Conservation (phyloP, 768 basidiomycete genomes). For the Termitomyces sp. region DNA sequence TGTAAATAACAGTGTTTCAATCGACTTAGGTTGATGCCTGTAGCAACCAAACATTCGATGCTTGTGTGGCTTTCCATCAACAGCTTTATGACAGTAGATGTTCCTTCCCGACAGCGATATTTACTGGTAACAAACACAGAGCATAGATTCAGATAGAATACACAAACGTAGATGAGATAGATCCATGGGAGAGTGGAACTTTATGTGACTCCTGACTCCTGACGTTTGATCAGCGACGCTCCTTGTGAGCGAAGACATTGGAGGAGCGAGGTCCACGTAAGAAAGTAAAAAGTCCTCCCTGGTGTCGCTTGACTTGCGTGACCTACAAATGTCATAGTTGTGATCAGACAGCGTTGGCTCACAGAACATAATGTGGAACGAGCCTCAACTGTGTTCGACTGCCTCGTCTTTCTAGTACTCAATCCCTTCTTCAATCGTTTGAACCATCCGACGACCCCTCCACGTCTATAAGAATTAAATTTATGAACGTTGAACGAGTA, state of each 20-base stretch:
- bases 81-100: background rate
- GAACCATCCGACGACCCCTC: background rate
- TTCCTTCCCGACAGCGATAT: background rate
- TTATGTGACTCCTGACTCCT: no score
- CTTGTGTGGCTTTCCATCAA: background rate
- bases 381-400: background rate
- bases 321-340: background rate
- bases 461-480: background rate
- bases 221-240: background rate
- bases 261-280: background rate
- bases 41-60: background rate
- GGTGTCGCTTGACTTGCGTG: background rate
- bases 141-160: background rate
- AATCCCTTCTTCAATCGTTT: background rate
- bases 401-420: no score
- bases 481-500: background rate
- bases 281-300: background rate
- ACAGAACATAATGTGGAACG: background rate
- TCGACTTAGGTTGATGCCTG: no score
- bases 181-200: background rate
- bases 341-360: background rate
- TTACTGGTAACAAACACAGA: background rate
- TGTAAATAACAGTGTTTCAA: no score
- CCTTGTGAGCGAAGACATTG: no score
- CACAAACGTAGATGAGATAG: background rate